Conservation (phyloP, 78 protist species). For the Dictyostelium intermedium region DNA sequence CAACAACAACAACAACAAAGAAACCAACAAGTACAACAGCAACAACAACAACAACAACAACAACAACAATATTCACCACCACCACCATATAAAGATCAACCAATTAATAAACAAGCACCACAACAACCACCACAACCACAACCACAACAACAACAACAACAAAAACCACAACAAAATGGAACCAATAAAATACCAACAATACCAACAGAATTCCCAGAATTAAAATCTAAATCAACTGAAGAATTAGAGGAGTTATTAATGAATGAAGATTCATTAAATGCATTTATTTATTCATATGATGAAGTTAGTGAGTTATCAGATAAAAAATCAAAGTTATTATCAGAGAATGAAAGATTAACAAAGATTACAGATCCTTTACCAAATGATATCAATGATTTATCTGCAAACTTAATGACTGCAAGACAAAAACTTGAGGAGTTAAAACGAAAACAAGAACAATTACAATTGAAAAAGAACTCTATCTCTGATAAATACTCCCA, state of each 20-base stretch:
- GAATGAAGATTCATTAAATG: constrained; percentile 18
- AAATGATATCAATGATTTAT: background rate
- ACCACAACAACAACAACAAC: background rate
- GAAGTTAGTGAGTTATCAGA: constrained; percentile 28
- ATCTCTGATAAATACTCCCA: background rate
- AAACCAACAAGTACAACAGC: background rate
- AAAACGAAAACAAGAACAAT: background rate
- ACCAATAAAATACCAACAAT: constrained; percentile 23
- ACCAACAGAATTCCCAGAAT: constrained; percentile 34
- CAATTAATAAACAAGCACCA: background rate
- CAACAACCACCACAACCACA: background rate
- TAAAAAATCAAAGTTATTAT: background rate
- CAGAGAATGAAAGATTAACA: constrained; percentile 2
- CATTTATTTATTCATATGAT: constrained; percentile 26
- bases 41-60: background rate
- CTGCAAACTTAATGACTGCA: background rate
- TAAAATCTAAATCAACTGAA: constrained; percentile 30
- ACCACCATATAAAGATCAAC: constrained; percentile 13
- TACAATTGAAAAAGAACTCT: background rate
- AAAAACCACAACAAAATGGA: background rate
- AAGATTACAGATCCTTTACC: background rate
- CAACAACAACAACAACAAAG: background rate
- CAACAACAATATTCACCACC: background rate
- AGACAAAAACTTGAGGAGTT: background rate
- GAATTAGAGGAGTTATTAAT: constrained; percentile 29